Evolutionary conservation across 208 protist genomes (phyloP).

Genomic region (Acanthamoeba culbertsoni): DNA sequence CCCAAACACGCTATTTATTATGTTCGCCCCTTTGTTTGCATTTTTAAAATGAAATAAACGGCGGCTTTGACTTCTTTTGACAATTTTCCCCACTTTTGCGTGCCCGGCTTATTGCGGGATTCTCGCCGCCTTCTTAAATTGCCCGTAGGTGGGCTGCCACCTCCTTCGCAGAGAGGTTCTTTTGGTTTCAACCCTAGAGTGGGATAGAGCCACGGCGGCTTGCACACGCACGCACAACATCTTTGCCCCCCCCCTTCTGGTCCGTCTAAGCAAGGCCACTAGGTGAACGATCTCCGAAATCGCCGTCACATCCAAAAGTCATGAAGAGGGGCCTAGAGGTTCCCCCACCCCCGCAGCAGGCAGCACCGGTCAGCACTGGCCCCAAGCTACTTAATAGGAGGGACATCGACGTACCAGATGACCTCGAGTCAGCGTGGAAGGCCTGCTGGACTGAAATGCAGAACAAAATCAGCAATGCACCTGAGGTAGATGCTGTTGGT

Average conservation of each 20-base stretch:
- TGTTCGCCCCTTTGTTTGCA: too few species aligned
- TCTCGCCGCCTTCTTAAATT: too few species aligned
- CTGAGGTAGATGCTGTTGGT: not conserved
- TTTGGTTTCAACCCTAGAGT: not conserved
- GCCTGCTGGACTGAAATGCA: not conserved
- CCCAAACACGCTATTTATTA: too few species aligned
- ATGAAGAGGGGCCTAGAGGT: slow-evolving; percentile 29
- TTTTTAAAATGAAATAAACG: too few species aligned
- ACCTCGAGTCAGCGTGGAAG: slow-evolving; percentile 23
- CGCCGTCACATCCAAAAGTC: not conserved
- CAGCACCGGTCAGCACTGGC: not conserved
- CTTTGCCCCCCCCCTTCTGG: not conserved
- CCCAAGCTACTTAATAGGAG: not conserved
- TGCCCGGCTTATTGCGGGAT: too few species aligned
- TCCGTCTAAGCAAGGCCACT: not conserved
- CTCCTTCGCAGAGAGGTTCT: not conserved
- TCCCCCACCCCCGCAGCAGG: not conserved
- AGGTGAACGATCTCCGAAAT: not conserved
- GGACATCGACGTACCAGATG: slow-evolving; percentile 41
- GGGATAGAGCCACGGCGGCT: slow-evolving; percentile 6
- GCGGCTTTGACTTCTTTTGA: not conserved
- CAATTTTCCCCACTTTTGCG: too few species aligned
- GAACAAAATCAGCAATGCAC: not conserved
- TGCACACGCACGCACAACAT: not conserved
- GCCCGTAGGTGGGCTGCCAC: too few species aligned